phyloP scores from a whole-genome alignment of 257 asterid genomes.

The Datura wrightii region DNA sequence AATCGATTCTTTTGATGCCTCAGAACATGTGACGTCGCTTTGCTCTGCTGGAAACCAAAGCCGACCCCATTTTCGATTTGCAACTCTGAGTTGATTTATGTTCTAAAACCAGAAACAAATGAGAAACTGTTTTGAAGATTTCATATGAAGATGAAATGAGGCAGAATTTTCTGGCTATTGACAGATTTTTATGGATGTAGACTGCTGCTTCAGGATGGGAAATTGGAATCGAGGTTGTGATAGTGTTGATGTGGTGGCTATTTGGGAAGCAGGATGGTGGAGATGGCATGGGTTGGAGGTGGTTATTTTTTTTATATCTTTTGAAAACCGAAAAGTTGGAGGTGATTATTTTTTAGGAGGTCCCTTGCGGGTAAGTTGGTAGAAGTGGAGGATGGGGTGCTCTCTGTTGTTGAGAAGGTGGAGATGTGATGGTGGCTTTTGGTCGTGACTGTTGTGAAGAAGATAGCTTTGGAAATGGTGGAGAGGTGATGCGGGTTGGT shows the following conservation, averaged over 20 bases:
- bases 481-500: background rate
- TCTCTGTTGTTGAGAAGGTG: background rate
- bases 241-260: background rate
- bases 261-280: background rate
- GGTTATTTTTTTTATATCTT: background rate
- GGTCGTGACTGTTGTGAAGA: background rate
- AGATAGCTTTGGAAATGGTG: background rate
- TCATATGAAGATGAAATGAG: background rate
- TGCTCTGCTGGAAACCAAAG: conserved; percentile 3
- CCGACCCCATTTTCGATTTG: background rate
- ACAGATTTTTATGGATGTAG: background rate
- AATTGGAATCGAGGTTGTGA: background rate
- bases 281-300: background rate
- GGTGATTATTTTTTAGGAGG: background rate
- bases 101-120: conserved; percentile 2
- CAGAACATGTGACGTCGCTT: background rate
- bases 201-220: background rate
- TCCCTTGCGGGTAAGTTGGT: background rate
- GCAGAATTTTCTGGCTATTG: background rate
- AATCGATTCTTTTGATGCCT: background rate
- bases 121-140: background rate
- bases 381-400: background rate
- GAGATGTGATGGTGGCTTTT: background rate
- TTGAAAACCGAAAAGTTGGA: background rate
- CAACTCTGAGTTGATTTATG: conserved; percentile 5